Percentiles rank a stretch among this genome's conserved stretches.
Evolutionary conservation across 129 eudicot genomes (phyloP).

Genomic region (Pittosporum tobira): DNA sequence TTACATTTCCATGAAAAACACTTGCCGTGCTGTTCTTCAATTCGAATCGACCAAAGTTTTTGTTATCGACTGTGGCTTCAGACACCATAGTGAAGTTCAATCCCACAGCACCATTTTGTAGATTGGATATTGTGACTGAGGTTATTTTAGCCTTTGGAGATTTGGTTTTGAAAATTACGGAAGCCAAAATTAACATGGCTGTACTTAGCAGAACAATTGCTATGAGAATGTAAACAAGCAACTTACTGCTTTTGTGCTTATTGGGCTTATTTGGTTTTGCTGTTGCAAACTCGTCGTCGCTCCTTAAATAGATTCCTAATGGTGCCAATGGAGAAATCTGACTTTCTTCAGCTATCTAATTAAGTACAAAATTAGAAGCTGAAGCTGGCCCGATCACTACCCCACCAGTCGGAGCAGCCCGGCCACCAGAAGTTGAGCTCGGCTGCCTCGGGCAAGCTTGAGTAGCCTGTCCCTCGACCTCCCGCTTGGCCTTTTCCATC

Average conservation of each 20-base stretch:
- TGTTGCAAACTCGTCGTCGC: conserved; percentile 19
- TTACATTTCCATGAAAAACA: conserved; percentile 22
- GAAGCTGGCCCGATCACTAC: too few species aligned
- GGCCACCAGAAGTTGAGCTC: too few species aligned
- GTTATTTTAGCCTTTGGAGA: conserved; percentile 27
- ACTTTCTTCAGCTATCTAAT: conserved; percentile 24
- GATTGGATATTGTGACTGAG: conserved; percentile 20
- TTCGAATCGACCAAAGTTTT: conserved; percentile 32
- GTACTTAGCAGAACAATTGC: conserved; percentile 16
- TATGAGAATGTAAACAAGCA: conserved; percentile 33
- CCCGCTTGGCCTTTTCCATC: too few species aligned
- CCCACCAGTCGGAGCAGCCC: too few species aligned
- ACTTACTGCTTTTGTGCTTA: conserved; percentile 28
- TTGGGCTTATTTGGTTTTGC: neutral
- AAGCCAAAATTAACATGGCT: conserved; percentile 16
- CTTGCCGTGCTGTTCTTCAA: conserved; percentile 25
- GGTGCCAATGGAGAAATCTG: conserved; percentile 21
- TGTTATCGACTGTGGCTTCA: conserved; percentile 21
- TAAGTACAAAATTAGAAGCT: too few species aligned
- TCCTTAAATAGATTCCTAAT: conserved; percentile 13
- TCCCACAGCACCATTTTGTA: conserved; percentile 16
- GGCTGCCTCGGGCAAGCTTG: too few species aligned
- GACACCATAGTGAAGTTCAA: conserved; percentile 22
- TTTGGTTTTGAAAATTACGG: conserved; percentile 22
- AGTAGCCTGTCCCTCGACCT: too few species aligned